Evolutionary conservation across 306 rosid genomes (phyloP).

Genomic region (Dicorynia guianensis): DNA sequence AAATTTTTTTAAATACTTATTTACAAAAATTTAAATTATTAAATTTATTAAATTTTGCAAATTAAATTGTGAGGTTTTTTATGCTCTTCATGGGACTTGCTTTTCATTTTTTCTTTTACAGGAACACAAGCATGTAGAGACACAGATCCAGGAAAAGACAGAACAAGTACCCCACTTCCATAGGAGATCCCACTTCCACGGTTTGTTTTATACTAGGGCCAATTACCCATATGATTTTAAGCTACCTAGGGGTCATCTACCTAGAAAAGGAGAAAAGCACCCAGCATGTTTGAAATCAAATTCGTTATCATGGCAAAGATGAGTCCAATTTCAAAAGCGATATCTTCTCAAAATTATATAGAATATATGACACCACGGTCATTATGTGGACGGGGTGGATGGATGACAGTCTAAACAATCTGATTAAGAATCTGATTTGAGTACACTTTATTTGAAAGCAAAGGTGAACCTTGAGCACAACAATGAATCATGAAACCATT

Average conservation of each 20-base stretch:
- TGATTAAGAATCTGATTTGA: constrained; percentile 42
- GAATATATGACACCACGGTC: constrained; percentile 37
- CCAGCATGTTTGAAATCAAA: constrained; percentile 32
- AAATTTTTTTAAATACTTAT: too few species aligned
- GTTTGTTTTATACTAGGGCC: constrained; percentile 16
- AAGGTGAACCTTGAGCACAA: constrained; percentile 36
- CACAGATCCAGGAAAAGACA: constrained; percentile 19
- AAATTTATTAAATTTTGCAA: too few species aligned
- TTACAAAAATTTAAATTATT: too few species aligned
- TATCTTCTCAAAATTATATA: constrained; percentile 10
- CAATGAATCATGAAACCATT: constrained; percentile 28
- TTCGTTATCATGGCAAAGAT: constrained; percentile 43
- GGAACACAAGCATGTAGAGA: constrained; percentile 29
- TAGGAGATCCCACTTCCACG: constrained; percentile 37
- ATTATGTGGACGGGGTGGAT: constrained; percentile 43
- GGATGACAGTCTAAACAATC: constrained; percentile 40
- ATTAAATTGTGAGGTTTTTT: too few species aligned
- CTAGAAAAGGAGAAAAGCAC: neutral
- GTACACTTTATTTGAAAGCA: constrained; percentile 43
- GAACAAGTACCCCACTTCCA: constrained; percentile 43
- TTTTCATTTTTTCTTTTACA: constrained; percentile 18
- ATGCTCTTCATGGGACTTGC: too few species aligned
- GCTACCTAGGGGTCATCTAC: neutral
- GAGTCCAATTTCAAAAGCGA: constrained; percentile 39
- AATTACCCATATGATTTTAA: neutral